Conservation (phyloP, 305 asterid genomes). For the Fraxinus sp. region DNA sequence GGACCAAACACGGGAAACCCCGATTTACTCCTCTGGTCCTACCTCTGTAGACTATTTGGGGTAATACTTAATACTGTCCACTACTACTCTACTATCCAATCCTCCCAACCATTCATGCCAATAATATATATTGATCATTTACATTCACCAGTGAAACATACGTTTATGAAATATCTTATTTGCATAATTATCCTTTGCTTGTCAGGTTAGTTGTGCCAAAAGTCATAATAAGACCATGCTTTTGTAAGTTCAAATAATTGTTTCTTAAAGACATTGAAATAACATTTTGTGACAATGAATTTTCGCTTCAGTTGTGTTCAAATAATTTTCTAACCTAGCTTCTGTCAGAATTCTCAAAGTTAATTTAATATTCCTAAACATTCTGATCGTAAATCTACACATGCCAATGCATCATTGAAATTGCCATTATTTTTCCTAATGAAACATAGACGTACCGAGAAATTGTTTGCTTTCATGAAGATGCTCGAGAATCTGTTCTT, state of each 20-base stretch:
- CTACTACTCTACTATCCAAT: neutral
- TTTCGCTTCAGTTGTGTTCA: neutral
- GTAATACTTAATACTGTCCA: neutral
- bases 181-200: neutral
- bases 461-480: conserved; percentile 23
- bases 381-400: conserved; percentile 20
- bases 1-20: neutral
- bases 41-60: neutral
- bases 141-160: neutral
- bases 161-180: neutral
- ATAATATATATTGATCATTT: neutral
- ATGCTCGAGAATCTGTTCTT: conserved; percentile 53
- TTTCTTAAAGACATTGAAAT: neutral
- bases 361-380: neutral
- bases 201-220: neutral
- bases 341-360: neutral
- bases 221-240: neutral
- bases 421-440: neutral
- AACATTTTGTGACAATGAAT: neutral
- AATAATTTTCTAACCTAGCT: neutral
- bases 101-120: conserved; percentile 14
- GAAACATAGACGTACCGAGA: conserved; percentile 11
- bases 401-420: neutral
- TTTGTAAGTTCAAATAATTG: neutral
- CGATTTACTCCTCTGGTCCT: neutral